phyloP scores from a whole-genome alignment of 371 early-diverging fungal genomes.

The Caulochytrium protostelioides region DNA sequence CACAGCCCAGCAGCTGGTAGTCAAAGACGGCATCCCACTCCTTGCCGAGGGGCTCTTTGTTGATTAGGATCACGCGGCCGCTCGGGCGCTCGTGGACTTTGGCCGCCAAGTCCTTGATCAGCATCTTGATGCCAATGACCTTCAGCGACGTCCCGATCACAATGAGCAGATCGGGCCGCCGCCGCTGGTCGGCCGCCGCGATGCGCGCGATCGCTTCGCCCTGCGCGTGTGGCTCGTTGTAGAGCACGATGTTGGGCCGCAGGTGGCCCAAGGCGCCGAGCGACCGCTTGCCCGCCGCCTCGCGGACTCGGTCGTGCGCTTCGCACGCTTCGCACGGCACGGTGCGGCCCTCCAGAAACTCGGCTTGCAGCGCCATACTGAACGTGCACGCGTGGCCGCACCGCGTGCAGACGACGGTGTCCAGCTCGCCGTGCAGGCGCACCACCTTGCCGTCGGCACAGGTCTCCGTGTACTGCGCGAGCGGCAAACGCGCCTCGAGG shows the following conservation, averaged over 20 bases:
- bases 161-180: conserved; percentile 66
- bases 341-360: conserved; percentile 45
- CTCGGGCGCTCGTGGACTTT: conserved; percentile 12
- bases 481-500: conserved; percentile 41
- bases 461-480: not conserved
- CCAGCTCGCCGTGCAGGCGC: conserved; percentile 79
- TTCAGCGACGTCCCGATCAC: conserved; percentile 97
- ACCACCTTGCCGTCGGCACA: conserved; percentile 26
- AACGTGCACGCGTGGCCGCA: conserved; percentile 54
- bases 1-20: conserved; percentile 56
- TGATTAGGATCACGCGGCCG: conserved; percentile 12
- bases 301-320: conserved; percentile 27
- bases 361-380: conserved; percentile 18
- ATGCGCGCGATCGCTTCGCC: conserved; percentile 61
- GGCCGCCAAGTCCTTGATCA: conserved; percentile 70
- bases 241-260: conserved; percentile 89
- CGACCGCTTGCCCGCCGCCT: conserved; percentile 45
- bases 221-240: conserved; percentile 84
- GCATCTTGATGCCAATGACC: conserved; percentile 72
- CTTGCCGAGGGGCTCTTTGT: conserved; percentile 8
- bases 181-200: conserved; percentile 39
- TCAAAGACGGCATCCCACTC: conserved; percentile 73
- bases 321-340: conserved; percentile 61
- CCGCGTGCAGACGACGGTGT: conserved; percentile 57
- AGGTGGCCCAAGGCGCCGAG: conserved; percentile 60